A percentile compares a stretch with the other conserved stretches of the same genome.
Conservation (phyloP, 306 rosid genomes). For the Urtica urens region DNA sequence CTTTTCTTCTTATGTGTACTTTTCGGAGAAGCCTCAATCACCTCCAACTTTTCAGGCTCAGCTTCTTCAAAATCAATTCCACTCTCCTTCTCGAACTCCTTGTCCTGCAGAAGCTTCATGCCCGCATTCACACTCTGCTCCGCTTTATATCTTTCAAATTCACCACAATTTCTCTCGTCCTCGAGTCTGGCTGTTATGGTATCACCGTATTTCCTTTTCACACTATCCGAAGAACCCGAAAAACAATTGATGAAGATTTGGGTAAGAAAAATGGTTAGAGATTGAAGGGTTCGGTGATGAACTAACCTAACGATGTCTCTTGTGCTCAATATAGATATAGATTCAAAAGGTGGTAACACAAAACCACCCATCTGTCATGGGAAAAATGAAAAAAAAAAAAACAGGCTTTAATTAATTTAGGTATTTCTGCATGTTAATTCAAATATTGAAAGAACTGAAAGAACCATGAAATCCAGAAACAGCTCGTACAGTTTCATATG, state of each 20-base stretch:
- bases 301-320: slow-evolving; percentile 66
- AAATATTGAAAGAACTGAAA: too few species aligned
- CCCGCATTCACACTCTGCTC: slow-evolving; percentile 13
- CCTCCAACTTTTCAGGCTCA: slow-evolving; percentile 26
- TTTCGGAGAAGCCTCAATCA: neutral
- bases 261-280: too few species aligned
- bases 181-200: slow-evolving; percentile 8
- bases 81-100: slow-evolving; percentile 37
- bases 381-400: too few species aligned
- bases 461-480: too few species aligned
- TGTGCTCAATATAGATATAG: slow-evolving; percentile 68
- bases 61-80: slow-evolving; percentile 30
- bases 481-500: too few species aligned
- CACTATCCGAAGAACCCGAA: slow-evolving; percentile 39
- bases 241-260: neutral
- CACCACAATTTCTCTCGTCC: too few species aligned
- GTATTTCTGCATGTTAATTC: too few species aligned
- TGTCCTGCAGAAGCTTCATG: slow-evolving; percentile 42
- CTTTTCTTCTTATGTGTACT: slow-evolving; percentile 45
- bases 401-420: too few species aligned
- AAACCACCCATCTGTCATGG: slow-evolving; percentile 79
- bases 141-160: too few species aligned
- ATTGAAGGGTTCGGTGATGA: neutral
- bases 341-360: slow-evolving; percentile 83
- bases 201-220: slow-evolving; percentile 39